These are phyloP conservation scores for Phaeosphaeria sp. DNA, from an alignment of 2,329 filamentous ascomycete genomes.

Conservation along the genomic window DNA sequence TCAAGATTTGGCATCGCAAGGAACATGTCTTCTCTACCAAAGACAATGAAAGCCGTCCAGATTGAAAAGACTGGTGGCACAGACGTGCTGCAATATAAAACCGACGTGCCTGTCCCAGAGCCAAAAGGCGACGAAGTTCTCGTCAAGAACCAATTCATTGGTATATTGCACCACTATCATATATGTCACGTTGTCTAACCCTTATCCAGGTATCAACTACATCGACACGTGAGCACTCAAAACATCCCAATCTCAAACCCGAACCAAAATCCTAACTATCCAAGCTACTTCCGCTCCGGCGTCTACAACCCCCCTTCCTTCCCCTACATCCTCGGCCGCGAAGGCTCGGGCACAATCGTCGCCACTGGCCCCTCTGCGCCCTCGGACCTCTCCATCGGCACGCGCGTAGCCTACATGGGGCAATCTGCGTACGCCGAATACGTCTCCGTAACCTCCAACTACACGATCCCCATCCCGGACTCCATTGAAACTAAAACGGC, in stretches of 20 bases:
- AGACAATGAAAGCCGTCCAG: conserved; percentile 75
- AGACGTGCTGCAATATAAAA: conserved; percentile 75
- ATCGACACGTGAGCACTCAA: conserved; percentile 72
- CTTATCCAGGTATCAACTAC: conserved; percentile 70
- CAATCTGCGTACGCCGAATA: conserved; percentile 66
- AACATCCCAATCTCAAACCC: not conserved
- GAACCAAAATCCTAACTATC: not conserved
- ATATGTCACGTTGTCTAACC: not conserved
- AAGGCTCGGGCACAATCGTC: conserved; percentile 76
- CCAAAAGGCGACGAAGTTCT: conserved; percentile 75
- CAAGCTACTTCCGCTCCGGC: conserved; percentile 81
- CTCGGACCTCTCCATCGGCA: conserved; percentile 67
- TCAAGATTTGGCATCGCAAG: conserved; percentile 16
- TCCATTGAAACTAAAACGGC: conserved; percentile 67
- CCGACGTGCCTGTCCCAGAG: conserved; percentile 73
- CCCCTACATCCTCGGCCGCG: conserved; percentile 80
- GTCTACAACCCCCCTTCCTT: conserved; percentile 74
- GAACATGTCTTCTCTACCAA: conserved; percentile 61
- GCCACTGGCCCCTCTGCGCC: conserved; percentile 62
- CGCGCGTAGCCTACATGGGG: conserved; percentile 74
- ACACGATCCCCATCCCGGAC: conserved; percentile 69
- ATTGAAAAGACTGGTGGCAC: conserved; percentile 75
- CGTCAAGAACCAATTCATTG: conserved; percentile 79
- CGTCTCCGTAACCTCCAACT: conserved; percentile 59
- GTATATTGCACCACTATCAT: not conserved